A percentile compares a stretch with the other conserved stretches of the same genome.
These are phyloP conservation scores for Claviceps fusiformis DNA, from an alignment of 2,329 filamentous ascomycete species.

Conservation along the genomic window DNA sequence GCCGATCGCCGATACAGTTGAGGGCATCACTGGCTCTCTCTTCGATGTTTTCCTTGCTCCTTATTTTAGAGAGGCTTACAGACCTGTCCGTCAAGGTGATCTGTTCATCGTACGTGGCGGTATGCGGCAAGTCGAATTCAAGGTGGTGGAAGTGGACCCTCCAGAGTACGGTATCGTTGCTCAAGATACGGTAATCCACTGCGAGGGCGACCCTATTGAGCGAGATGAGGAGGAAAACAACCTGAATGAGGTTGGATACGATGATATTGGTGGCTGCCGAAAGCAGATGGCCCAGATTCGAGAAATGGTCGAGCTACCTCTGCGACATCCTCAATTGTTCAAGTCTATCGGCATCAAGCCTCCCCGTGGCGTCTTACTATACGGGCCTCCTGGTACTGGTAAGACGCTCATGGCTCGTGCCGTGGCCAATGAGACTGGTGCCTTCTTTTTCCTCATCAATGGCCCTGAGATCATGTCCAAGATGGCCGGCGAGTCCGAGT, in stretches of 20 bases:
- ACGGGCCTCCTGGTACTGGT: slow-evolving; percentile 94
- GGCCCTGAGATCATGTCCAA: slow-evolving; percentile 99
- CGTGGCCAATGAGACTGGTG: slow-evolving; percentile 96
- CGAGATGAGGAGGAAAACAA: slow-evolving; percentile 99
- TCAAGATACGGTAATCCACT: slow-evolving; percentile 97
- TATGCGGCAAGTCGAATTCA: slow-evolving; percentile 99
- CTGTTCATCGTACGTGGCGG: slow-evolving; percentile 94
- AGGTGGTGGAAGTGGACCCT: slow-evolving; percentile 96
- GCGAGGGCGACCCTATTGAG: slow-evolving; percentile 76
- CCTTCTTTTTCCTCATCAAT: slow-evolving; percentile 99
- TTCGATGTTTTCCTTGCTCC: slow-evolving; percentile 99
- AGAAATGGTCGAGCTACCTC: slow-evolving; percentile 92
- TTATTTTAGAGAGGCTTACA: slow-evolving; percentile 98
- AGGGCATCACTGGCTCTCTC: slow-evolving; percentile 91
- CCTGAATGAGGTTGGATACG: slow-evolving; percentile 96
- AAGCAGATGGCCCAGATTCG: slow-evolving; percentile 99
- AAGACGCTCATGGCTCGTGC: slow-evolving; percentile 99
- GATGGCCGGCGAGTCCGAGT: slow-evolving; percentile 99
- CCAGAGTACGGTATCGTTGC: slow-evolving; percentile 98
- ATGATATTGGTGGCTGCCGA: slow-evolving; percentile 97
- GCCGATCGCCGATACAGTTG: slow-evolving; percentile 93
- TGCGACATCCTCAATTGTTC: slow-evolving; percentile 96
- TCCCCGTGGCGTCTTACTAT: slow-evolving; percentile 91
- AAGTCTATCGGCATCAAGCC: slow-evolving; percentile 99
- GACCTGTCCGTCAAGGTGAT: slow-evolving; percentile 92